Conservation (phyloP, 495 filamentous ascomycete genomes). For the Xylaria curta region DNA sequence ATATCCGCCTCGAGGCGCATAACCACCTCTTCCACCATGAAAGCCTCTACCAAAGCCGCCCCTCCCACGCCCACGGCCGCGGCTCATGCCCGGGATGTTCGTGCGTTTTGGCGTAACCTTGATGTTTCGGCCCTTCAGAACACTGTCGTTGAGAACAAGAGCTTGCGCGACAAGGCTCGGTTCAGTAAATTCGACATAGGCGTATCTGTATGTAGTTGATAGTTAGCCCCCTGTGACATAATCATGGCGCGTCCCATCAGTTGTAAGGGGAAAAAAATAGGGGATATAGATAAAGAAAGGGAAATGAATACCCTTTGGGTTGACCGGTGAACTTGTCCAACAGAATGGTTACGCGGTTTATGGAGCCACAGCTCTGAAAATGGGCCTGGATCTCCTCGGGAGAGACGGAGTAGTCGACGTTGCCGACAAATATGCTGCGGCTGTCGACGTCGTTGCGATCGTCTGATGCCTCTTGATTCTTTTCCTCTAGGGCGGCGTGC, state of each 20-base stretch:
- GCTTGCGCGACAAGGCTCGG: slow-evolving; percentile 92
- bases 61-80: slow-evolving; percentile 76
- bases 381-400: slow-evolving; percentile 99
- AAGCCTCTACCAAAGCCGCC: slow-evolving; percentile 61
- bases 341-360: slow-evolving; percentile 97
- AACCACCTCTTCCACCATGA: slow-evolving; percentile 68
- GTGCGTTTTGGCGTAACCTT: slow-evolving; percentile 99
- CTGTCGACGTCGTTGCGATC: slow-evolving; percentile 96
- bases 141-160: slow-evolving; percentile 93
- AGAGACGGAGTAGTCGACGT: slow-evolving; percentile 97
- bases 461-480: slow-evolving; percentile 81
- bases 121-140: slow-evolving; percentile 91
- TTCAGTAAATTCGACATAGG: slow-evolving; percentile 98
- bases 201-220: slow-evolving; percentile 72
- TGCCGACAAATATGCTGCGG: slow-evolving; percentile 96
- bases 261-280: not conserved
- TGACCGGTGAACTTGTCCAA: slow-evolving; percentile 98
- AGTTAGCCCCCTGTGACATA: slow-evolving; percentile 42
- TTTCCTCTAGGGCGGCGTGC: slow-evolving; percentile 88
- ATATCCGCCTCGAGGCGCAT: slow-evolving; percentile 72
- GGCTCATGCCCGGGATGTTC: slow-evolving; percentile 91
- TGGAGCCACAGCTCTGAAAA: slow-evolving; percentile 96
- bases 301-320: slow-evolving; percentile 85
- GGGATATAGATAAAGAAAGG: not conserved
- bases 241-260: not conserved